These are phyloP conservation scores for Chaetothyriales sp. DNA, from an alignment of 2,329 filamentous ascomycete species.

Conservation along the genomic window DNA sequence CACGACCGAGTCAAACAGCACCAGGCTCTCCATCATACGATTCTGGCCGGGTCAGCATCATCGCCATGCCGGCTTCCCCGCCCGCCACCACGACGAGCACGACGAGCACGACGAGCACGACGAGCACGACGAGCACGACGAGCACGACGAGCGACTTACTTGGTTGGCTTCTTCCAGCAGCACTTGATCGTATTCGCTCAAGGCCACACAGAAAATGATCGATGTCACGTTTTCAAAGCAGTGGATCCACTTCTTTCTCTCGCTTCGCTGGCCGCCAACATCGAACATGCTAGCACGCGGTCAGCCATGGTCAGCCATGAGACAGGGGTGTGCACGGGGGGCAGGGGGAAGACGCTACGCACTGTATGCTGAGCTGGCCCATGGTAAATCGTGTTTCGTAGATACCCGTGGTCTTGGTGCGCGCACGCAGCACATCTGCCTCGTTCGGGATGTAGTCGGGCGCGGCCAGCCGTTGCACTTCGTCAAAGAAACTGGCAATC, in stretches of 20 bases:
- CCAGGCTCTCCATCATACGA: constrained; percentile 96
- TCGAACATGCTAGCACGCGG: constrained; percentile 82
- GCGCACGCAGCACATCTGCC: constrained; percentile 83
- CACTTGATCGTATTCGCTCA: constrained; percentile 97
- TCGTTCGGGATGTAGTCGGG: constrained; percentile 83
- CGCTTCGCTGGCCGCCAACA: constrained; percentile 89
- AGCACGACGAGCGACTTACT: constrained; percentile 40
- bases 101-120: no score
- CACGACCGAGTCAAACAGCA: constrained; percentile 95
- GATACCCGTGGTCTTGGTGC: constrained; percentile 97
- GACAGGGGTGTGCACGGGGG: constrained; percentile 2
- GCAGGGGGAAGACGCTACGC: constrained; percentile 28
- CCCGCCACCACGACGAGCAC: background rate
- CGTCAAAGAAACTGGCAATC: constrained; percentile 72
- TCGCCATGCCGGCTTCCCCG: constrained; percentile 10
- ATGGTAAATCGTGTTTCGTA: constrained; percentile 98
- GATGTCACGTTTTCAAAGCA: constrained; percentile 99
- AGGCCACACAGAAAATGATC: constrained; percentile 95
- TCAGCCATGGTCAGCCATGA: constrained; percentile 19
- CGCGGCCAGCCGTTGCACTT: constrained; percentile 70
- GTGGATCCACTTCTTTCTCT: constrained; percentile 99
- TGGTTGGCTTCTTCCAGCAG: constrained; percentile 94
- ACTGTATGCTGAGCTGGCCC: constrained; percentile 98
- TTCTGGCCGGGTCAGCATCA: constrained; percentile 45
- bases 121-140: no score